Base-by-base conservation (phyloP, 768 basidiomycete species). In the Tulasnella sp. region DNA sequence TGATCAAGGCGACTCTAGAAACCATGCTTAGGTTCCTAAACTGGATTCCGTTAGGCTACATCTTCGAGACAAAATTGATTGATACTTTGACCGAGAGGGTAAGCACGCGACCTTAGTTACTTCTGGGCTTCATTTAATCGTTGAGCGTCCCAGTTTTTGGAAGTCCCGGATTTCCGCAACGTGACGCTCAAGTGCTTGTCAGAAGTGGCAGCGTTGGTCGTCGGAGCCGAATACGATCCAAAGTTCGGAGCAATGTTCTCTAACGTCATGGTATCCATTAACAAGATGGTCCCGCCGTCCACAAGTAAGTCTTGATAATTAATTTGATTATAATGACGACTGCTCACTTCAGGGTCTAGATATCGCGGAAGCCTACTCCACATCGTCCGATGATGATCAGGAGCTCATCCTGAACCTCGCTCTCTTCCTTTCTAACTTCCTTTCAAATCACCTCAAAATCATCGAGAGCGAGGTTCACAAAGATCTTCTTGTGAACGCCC, bases 11-110 rank as follows among this genome's bases (percentile, higher is more conserved):
- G 19, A 99, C 97, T 2, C 85, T 99, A 79, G 97, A 99, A 83
- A 98, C 97, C 0, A 86, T 99, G 22, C 86, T 99, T 78, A 88
- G 95, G 74, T 99, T 99, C 88, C 85, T 99, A 80, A 98, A 98
- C 83, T 99, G 97, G 97, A 99, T 99, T 81, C 97, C 97, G 70
- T 86, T 99, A 71, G 97, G 97, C 29, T 99, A 97, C 82, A 98
- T 99, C 80, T 99, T 99, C 81, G 97, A 99, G 84, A 99, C 97
- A 0, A 93, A 92, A 42, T 91, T 99, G 80, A 98, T 99, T 78
- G 97, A 99, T 83, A 88, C 94, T 74, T 87, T 99, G 22, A 88
- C 99, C 40, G 91, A 90, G 81, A 89, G 97, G 80, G 96, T 97
- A 84, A 45, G 37, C 72, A 29, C 52, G 67, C 77, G 79, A 58